Evolutionary conservation across 1,139 yeast genomes (phyloP), one percentile per base, ranked within the genome.

Genomic region (Suhomyces guaymorum): DNA sequence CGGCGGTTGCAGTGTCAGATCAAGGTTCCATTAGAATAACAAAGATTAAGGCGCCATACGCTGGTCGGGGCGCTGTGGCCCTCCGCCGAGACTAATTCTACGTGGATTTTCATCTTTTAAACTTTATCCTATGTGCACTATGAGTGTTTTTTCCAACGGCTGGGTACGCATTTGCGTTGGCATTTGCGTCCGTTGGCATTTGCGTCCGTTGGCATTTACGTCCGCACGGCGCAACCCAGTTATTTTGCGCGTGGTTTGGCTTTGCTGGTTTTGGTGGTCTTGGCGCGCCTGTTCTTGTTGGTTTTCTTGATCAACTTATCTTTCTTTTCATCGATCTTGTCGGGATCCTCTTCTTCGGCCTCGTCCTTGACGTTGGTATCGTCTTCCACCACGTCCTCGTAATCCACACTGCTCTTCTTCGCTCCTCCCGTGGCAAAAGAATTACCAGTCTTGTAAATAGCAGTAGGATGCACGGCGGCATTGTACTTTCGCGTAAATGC

Each of bases 401-500:
- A 78, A 40, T 72, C 78, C 11, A 73, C 82, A 30, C 61, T 63
- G 20, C 68, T 67, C 37, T 68, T 68, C 30, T 59, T 58, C 8
- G 59, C 64, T 1, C n/a, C n/a, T n/a, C 69, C 59, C 44, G 53
- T 48, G 15, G 70, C 59, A 12, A 74, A 69, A 4, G 80, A 71
- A 44, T 74, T 75, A 7, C 84, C 84, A 1, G 84, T 78, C 49
- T 75, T 78, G 69, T 84, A 84, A 41, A 87, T 88, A 3, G 96
- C 89, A 3, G 86, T 79, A 1, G 97, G 97, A 61, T 92, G 98
- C 7, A 79, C 66, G 29, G 61, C 60, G 11, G 76, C 59, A 56
- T 94, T 94, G 57, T 92, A 92, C 45, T 73, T 78, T 47, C 96
- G 70, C 0, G 99, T 94, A 57, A 92, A 89, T 8, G 88, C 82